Base-by-base conservation (phyloP, 2,329 filamentous ascomycete genomes). In the Clarireedia monteithiana region DNA sequence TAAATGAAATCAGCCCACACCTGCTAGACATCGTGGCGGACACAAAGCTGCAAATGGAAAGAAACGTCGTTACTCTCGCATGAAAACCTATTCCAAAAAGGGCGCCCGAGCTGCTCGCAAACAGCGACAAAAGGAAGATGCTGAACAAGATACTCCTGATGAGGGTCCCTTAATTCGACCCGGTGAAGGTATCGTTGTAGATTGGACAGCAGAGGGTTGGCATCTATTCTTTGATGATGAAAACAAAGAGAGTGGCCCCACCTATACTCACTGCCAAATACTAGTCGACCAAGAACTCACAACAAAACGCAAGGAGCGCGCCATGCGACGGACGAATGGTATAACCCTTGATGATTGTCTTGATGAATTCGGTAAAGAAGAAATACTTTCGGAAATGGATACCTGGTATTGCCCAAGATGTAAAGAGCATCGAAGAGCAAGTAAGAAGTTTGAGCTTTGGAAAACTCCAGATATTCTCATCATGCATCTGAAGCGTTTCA, bases 341-440 rank as follows among this genome's bases (percentile, higher is more conserved):
- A 85, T 96, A 62, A 85, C 84, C 0, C 78, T 99, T 4, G 87
- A 94, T 23, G 91, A 96, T 64, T 99, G 94, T 68, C 81, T 99
- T 54, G 87, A 91, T 58, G 94, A 97, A 71, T 97, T 96, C 63
- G 89, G 94, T 67, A 92, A 92, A 69, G 88, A 91, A 58, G 94
- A 99, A 72, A 84, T 96, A 14, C 76, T 99, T 4, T 96, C 92
- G 0, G 90, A 96, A 69, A 88, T 95, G 67, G 95, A 99, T 69
- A 92, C 90, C 58, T 99, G 94, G 94, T 97, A 95, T 69, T 99
- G 94, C 68, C 92, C 90, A 56, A 83, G 90, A 30, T 99, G 94
- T 78, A 97, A 97, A 70, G 89, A 96, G 65, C 87, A 95, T 66
- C 84, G 90, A 15, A 85, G 90, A 58, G 94, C 94, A 20, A 91